phyloP scores from a whole-genome alignment of 2,329 filamentous ascomycete species.

The Penicillium hesseltinei region DNA sequence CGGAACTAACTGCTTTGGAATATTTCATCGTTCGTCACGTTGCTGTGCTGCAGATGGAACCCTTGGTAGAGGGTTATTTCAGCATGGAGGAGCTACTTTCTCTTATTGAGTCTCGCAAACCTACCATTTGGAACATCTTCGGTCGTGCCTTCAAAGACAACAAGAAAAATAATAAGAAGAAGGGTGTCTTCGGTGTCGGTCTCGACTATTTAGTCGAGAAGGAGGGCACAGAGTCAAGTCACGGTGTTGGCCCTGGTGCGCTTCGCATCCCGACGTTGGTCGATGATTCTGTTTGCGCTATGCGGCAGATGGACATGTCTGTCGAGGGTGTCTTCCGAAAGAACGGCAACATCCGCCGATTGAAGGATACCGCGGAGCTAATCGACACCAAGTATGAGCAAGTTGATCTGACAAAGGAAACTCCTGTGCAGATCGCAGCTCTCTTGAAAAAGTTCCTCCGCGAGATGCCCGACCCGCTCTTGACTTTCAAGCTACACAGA shows the following conservation, averaged over 20 bases:
- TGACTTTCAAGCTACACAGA: slow-evolving; percentile 91
- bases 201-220: slow-evolving; percentile 86
- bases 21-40: slow-evolving; percentile 97
- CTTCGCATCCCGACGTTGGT: slow-evolving; percentile 89
- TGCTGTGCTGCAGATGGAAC: slow-evolving; percentile 91
- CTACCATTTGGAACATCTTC: slow-evolving; percentile 97
- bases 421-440: slow-evolving; percentile 89
- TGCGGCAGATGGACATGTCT: slow-evolving; percentile 98
- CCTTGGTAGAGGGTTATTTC: slow-evolving; percentile 84
- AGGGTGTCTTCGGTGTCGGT: slow-evolving; percentile 87
- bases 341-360: slow-evolving; percentile 95
- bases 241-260: slow-evolving; percentile 88
- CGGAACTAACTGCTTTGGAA: slow-evolving; percentile 88
- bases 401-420: slow-evolving; percentile 82
- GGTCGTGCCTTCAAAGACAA: slow-evolving; percentile 87
- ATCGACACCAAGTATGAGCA: slow-evolving; percentile 85
- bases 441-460: slow-evolving; percentile 92
- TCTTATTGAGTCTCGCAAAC: slow-evolving; percentile 88
- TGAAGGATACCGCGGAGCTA: slow-evolving; percentile 79
- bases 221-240: slow-evolving; percentile 95
- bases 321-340: slow-evolving; percentile 98
- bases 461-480: slow-evolving; percentile 87
- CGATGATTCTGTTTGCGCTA: slow-evolving; percentile 90
- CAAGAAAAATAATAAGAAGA: slow-evolving; percentile 75
- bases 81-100: slow-evolving; percentile 89